Percentiles rank a stretch among this genome's conserved stretches.
phyloP scores from a whole-genome alignment of 2,329 filamentous ascomycete species.

The Thelonectria discophora region DNA sequence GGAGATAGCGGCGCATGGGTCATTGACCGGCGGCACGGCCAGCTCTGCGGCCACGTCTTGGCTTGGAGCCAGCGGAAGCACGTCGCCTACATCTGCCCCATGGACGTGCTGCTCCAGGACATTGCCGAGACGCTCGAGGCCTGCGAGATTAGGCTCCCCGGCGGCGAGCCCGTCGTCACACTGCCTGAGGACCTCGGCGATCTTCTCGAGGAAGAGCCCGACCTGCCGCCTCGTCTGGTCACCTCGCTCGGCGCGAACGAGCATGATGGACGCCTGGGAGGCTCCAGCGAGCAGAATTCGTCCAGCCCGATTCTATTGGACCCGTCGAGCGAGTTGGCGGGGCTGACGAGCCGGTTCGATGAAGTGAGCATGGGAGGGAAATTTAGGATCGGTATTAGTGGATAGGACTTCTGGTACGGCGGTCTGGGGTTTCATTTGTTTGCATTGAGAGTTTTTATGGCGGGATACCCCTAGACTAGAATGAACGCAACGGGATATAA shows the following conservation, averaged over 20 bases:
- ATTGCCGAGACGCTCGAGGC: constrained; percentile 83
- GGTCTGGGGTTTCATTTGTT: constrained; percentile 7
- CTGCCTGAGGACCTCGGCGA: constrained; percentile 44
- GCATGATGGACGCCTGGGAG: constrained; percentile 24
- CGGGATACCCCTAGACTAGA: too few relatives aligned
- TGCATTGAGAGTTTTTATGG: too few relatives aligned
- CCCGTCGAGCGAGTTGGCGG: constrained; percentile 40
- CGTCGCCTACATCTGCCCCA: constrained; percentile 92
- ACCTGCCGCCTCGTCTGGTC: constrained; percentile 28
- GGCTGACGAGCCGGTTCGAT: constrained; percentile 44
- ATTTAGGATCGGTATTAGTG: constrained; percentile 45
- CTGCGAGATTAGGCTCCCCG: constrained; percentile 74
- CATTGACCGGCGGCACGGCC: constrained; percentile 79
- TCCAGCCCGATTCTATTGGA: constrained; percentile 43
- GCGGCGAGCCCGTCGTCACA: constrained; percentile 56
- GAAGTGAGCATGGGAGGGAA: constrained; percentile 46
- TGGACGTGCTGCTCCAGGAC: constrained; percentile 88
- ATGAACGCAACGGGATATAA: too few relatives aligned
- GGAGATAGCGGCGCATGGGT: constrained; percentile 96
- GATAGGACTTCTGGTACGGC: constrained; percentile 17
- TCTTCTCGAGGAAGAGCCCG: constrained; percentile 42
- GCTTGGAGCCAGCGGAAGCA: constrained; percentile 84
- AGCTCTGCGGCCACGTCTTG: constrained; percentile 88
- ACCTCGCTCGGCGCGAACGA: constrained; percentile 23
- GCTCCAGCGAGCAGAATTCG: constrained; percentile 33